Conservation (phyloP, 805 yeast species). For the Metschnikowia peoriensis region DNA sequence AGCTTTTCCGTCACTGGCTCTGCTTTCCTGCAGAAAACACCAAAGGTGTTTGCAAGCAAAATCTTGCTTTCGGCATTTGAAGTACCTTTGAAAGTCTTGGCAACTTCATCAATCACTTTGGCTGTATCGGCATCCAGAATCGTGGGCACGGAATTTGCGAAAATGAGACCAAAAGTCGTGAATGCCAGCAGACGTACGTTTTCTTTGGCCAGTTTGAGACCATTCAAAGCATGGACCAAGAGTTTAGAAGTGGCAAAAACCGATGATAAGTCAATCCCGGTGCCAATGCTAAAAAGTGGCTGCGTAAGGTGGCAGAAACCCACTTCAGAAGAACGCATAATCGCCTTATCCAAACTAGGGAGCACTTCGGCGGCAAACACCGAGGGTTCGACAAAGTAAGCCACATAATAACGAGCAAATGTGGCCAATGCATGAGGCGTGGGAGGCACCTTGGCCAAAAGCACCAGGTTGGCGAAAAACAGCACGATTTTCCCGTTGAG, state of each 20-base stretch:
- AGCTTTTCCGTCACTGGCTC: constrained; percentile 29
- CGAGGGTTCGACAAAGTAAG: constrained; percentile 38
- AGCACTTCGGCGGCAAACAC: constrained; percentile 40
- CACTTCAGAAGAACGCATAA: constrained; percentile 74
- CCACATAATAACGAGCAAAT: constrained; percentile 43
- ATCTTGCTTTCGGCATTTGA: constrained; percentile 66
- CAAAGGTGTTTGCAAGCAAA: constrained; percentile 48
- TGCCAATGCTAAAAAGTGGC: constrained; percentile 37
- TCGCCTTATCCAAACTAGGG: constrained; percentile 70
- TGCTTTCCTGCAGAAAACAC: constrained; percentile 22
- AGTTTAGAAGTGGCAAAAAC: constrained; percentile 42
- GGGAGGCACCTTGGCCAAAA: constrained; percentile 47
- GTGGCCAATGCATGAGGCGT: constrained; percentile 30
- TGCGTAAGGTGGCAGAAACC: constrained; percentile 58
- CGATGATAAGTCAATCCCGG: constrained; percentile 40
- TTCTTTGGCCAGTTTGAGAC: constrained; percentile 70
- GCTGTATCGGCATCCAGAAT: constrained; percentile 22
- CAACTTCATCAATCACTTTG: constrained; percentile 49
- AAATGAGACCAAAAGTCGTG: constrained; percentile 27
- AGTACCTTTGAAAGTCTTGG: constrained; percentile 54
- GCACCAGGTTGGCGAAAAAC: constrained; percentile 36
- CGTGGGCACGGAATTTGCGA: constrained; percentile 18
- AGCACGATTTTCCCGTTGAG: constrained; percentile 16
- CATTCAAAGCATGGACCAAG: constrained; percentile 48
- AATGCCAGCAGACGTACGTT: constrained; percentile 52